These are phyloP conservation scores for Debaryomyces subglobosus DNA, from an alignment of 1,139 yeast species.

Conservation along the genomic window DNA sequence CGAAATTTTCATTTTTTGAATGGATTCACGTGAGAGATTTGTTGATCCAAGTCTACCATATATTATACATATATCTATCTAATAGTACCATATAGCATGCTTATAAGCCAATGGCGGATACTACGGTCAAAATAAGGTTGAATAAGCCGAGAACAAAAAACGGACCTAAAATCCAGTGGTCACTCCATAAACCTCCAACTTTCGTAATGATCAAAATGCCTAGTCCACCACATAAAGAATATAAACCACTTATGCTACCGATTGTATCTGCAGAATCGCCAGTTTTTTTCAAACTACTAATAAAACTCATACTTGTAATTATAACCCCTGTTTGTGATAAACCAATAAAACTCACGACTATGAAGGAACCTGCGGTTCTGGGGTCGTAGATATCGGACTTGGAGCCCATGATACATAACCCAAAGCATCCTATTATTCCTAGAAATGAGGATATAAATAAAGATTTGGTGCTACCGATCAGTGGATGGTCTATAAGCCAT, in stretches of 20 bases:
- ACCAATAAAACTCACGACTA: constrained; percentile 38
- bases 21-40: constrained; percentile 5
- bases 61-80: background rate
- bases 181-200: constrained; percentile 65
- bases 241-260: constrained; percentile 72
- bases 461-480: constrained; percentile 37
- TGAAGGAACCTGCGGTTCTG: constrained; percentile 33
- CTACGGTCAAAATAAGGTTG: constrained; percentile 28
- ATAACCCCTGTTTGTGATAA: constrained; percentile 60
- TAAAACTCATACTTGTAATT: constrained; percentile 50
- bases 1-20: constrained; percentile 5
- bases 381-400: constrained; percentile 33
- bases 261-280: constrained; percentile 25
- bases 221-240: constrained; percentile 67
- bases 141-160: constrained; percentile 56
- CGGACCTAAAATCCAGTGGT: constrained; percentile 60
- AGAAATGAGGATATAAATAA: constrained; percentile 35
- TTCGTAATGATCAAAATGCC: constrained; percentile 65
- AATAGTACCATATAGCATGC: background rate
- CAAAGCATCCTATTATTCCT: constrained; percentile 44
- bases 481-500: constrained; percentile 45
- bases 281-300: constrained; percentile 32
- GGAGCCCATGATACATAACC: constrained; percentile 27
- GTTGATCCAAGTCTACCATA: background rate
- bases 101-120: background rate